Evolutionary conservation across 352 stramenopile genomes (phyloP), one percentile per base, ranked within the genome.

Genomic region (Phytophthora kernoviae): DNA sequence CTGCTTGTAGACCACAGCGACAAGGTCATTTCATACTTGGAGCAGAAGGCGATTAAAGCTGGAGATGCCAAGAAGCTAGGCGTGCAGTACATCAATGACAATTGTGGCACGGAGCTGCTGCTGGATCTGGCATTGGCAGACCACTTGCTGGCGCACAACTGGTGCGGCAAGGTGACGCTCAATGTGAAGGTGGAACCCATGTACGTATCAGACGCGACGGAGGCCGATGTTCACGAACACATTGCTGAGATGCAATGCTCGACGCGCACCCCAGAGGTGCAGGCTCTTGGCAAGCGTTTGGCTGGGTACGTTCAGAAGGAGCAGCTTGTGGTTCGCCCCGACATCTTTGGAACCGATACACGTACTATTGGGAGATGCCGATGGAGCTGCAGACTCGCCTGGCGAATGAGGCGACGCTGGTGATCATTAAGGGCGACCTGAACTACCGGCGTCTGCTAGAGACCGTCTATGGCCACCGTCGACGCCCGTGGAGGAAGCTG

Each of bases 381-480:
- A 32, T 42, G 5, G 51, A 75, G 24, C 36, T 91, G 11, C 53
- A 61, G 8, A 55, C 41, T 18, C 65, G 61, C 1, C 22, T 91
- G 1, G 26, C 40, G 2, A 36, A n/a, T 0, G 68, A 84, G 6
- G 70, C 77, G 18, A 70, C 91, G 41, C 77, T 99, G 18, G 90
- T 97, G 43, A 97, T 99, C 73, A 78, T 98, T 14, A 99, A 99
- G 73, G 96, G 97, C 17, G 97, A 99, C 68, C 91, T 98, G 36
- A 99, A 99, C 68, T 99, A 99, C 73, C 84, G 96, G n/a, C 87
- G 96, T 6, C 60, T 99, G 14, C 69, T 99, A 1, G 95, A 5
- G 97, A 99, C 67, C 81, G 93, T 24, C 65, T 91, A 55, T 99
- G 95, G 94, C 77, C 80, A 1, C 77, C 89, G 20, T 81, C 84